Conservation (phyloP, 2,329 filamentous ascomycete species). For the Penicillium hordei region DNA sequence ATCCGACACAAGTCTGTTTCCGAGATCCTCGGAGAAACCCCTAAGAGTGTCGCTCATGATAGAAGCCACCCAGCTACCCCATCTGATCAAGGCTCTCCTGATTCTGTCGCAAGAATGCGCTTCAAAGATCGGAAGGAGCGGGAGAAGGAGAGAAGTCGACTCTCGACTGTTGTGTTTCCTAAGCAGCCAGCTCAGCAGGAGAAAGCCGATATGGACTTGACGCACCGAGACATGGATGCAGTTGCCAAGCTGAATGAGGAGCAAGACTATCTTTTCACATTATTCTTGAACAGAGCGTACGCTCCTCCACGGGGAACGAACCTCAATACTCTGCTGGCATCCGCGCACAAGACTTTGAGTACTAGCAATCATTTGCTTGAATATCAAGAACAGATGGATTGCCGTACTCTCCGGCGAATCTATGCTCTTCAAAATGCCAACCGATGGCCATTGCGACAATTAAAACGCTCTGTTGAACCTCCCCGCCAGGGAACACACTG, state of each 20-base stretch:
- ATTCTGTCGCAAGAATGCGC: slow-evolving; percentile 41
- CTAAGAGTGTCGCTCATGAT: slow-evolving; percentile 41
- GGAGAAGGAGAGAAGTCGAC: slow-evolving; percentile 60
- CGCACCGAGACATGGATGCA: slow-evolving; percentile 49
- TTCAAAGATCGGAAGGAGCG: slow-evolving; percentile 55
- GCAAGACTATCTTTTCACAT: slow-evolving; percentile 62
- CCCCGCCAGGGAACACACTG: slow-evolving; percentile 73
- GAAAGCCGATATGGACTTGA: slow-evolving; percentile 43
- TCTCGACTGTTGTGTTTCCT: slow-evolving; percentile 76
- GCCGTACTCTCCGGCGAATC: slow-evolving; percentile 78
- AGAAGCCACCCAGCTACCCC: slow-evolving; percentile 30
- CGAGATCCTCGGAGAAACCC: slow-evolving; percentile 66
- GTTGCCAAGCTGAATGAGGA: slow-evolving; percentile 47
- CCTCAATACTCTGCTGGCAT: slow-evolving; percentile 71
- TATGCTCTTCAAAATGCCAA: slow-evolving; percentile 89
- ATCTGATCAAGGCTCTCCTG: slow-evolving; percentile 28
- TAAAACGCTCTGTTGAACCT: slow-evolving; percentile 81
- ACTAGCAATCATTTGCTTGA: slow-evolving; percentile 82
- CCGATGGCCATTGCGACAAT: slow-evolving; percentile 88
- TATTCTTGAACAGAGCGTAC: slow-evolving; percentile 62
- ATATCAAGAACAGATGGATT: slow-evolving; percentile 82
- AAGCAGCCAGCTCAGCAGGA: slow-evolving; percentile 60
- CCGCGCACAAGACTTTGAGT: slow-evolving; percentile 84
- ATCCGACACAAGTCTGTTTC: slow-evolving; percentile 71
- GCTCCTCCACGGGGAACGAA: slow-evolving; percentile 54